Evolutionary conservation across 83 land plant genomes (phyloP), one percentile per base, ranked within the genome.

Genomic region (Picea engelmannii): DNA sequence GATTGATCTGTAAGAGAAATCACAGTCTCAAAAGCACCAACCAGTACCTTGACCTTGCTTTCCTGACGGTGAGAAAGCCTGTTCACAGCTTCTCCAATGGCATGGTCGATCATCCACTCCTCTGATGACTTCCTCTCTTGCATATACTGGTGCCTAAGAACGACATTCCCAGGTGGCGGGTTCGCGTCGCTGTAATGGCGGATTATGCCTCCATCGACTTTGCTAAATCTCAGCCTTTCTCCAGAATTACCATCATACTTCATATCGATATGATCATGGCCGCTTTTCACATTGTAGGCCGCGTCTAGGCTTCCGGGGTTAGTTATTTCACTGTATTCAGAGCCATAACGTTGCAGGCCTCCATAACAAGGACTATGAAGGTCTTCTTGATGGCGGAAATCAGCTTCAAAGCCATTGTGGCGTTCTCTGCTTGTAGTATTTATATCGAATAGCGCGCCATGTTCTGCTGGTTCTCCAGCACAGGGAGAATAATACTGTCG

Each of bases 91-190:
- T 78, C 79, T 31, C 59, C 64, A 16, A 60, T 78, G 6, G 6
- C 79, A 35, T 78, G 65, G 5, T 78, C 64, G 44, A 78, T 78
- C 79, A 59, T 47, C 23, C 55, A 78, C 13, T 78, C 79, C 44
- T 78, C 38, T 6, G 38, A 49, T 3, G 78, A 8, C 52, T 49
- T 78, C 79, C 64, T 78, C 15, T 17, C 64, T 2, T 78, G 59
- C 59, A 55, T 55, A 55, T 55, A 12, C 59, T 55, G 59, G 10
- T 49, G 59, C 77, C 27, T 74, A 49, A 74, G 23, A n/a, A 47
- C 13, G 0, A 74, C 59, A 47, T 40, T 47, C 55, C 21, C 59
- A 47, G 27, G 2, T 74, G 8, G 58, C 8, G 59, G 16, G 25
- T 47, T 74, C 58, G 59, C 12, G 5, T 47, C 17, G 17, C 49